Base-by-base conservation (phyloP, 495 filamentous ascomycete genomes). In the Penicillium daleae region DNA sequence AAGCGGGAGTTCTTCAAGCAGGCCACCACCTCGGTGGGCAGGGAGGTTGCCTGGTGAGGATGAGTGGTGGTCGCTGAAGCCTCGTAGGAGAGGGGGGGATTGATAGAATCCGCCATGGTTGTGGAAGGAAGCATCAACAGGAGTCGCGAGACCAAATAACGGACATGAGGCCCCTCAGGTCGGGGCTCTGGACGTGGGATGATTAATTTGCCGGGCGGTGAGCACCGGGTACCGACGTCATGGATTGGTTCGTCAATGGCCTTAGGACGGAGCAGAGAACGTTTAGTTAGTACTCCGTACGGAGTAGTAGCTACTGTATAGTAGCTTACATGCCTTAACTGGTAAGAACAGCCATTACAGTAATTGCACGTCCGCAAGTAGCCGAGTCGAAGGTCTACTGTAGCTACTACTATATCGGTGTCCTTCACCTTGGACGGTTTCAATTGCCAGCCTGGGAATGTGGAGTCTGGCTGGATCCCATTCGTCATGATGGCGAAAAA, bases 1-100 rank as follows among this genome's bases (percentile, higher is more conserved):
- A 97, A 99, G 71, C 95, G 89, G 27, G 94, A 92, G 78, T 97
- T 97, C 76, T 96, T 90, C 55, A 98, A 84, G 71, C 93, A 96
- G 65, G 91, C 83, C 15, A 94, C 85, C 44, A 99, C 95, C 74
- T 97, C 93, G 0, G 83, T 72, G 4, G 94, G 95, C 12, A 97
- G 85, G 8, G 85, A 81, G 51, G 80, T 80, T 26, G 88, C 88
- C 58, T 88, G 75, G 71, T 87, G 86, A 54, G 86, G 89, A 73
- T 91, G 84, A 21, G 86, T 90, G 27, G 87, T 83, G 51, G 87
- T 89, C 51, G 87, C 87, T 3, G 89, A 92, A 29, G 89, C 84
- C 76, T 91, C 88, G 75, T 91, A 88, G 51, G 86, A 89, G 57
- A 92, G 82, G n/a, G 88, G 87, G 31, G 81, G 80, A 52, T 82